Conservation (phyloP, 306 rosid genomes). For the Hippophae gyantsensis region DNA sequence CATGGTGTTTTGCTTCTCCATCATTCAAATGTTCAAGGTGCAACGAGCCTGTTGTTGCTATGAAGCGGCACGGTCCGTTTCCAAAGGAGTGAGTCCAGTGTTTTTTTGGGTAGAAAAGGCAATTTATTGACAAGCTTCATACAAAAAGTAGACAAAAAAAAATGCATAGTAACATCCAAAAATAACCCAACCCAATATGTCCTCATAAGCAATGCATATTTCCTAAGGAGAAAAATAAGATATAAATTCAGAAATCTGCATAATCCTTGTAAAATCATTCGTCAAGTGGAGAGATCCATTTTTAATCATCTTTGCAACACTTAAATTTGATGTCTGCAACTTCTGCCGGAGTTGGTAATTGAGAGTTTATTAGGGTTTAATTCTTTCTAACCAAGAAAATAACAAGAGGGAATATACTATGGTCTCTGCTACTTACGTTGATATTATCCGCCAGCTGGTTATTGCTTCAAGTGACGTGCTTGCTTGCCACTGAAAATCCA, state of each 20-base stretch:
- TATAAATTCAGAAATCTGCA: conserved; percentile 8
- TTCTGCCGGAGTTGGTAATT: too few relatives aligned
- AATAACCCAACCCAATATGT: too few relatives aligned
- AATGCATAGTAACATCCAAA: too few relatives aligned
- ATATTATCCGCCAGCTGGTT: too few relatives aligned
- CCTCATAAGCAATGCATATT: not conserved
- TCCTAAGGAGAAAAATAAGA: conserved; percentile 7
- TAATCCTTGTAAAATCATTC: conserved; percentile 6
- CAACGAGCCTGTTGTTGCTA: conserved; percentile 70
- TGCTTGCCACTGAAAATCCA: too few relatives aligned
- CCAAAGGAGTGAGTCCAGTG: conserved; percentile 21
- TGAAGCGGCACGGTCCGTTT: conserved; percentile 51
- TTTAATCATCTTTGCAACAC: conserved; percentile 1
- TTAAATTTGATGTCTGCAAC: not conserved
- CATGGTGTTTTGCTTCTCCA: conserved; percentile 51
- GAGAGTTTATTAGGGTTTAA: too few relatives aligned
- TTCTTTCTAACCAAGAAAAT: too few relatives aligned
- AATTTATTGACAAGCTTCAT: conserved; percentile 14
- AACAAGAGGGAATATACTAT: too few relatives aligned
- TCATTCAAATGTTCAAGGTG: conserved; percentile 89
- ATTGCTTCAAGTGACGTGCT: too few relatives aligned
- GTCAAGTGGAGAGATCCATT: conserved; percentile 22
- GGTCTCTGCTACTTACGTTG: too few relatives aligned
- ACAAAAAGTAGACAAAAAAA: too few relatives aligned
- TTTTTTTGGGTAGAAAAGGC: conserved; percentile 16